Evolutionary conservation across 2,329 filamentous ascomycete species (phyloP), one percentile per base, ranked within the genome.

Genomic region (Curvularia spicifera): DNA sequence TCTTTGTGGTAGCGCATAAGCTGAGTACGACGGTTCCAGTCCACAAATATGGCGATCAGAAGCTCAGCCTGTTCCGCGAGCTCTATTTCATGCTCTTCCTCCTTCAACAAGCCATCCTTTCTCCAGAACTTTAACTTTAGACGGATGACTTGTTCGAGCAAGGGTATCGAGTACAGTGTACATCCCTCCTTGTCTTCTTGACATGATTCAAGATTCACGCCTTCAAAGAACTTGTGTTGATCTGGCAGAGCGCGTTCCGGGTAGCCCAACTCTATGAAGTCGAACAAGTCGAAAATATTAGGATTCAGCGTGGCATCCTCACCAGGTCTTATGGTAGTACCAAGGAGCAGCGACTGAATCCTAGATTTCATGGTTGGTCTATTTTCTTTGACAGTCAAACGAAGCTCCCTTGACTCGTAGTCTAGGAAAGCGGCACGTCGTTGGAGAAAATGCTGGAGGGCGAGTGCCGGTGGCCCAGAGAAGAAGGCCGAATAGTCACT

Each of bases 201-300:
- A 65, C 89, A 94, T 1, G 85, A 79, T 3, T 84, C 82, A 47
- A 96, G 78, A 64, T 93, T 87, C 24, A 96, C 75, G 42, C 88
- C 87, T 18, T 80, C 79, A 60, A 93, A 89, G 60, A 85, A 85
- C 40, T 81, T 78, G 20, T 90, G 79, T 5, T 81, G 74, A 2
- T 87, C 86, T 2, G 84, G 76, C 2, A 83, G 71, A 43, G 78
- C 69, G 12, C 76, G 71, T 56, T 76, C 75, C 0, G 79, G 76
- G 39, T 88, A 81, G 47, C 85, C 82, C 10, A 89, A 76, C 60
- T 91, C 88, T 73, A 95, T 85, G 70, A 98, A 98, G 77, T 99
- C 95, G 69, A 96, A 95, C 22, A 98, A 83, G 64, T 97, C 93
- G 70, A 98, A 97, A 6, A 98, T 85, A 3, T 90, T 93, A 0